A percentile compares a stretch with the other conserved stretches of the same genome.
These are phyloP conservation scores for Monoraphidium neglectum DNA, from an alignment of 139 green algal species.

Conservation along the genomic window DNA sequence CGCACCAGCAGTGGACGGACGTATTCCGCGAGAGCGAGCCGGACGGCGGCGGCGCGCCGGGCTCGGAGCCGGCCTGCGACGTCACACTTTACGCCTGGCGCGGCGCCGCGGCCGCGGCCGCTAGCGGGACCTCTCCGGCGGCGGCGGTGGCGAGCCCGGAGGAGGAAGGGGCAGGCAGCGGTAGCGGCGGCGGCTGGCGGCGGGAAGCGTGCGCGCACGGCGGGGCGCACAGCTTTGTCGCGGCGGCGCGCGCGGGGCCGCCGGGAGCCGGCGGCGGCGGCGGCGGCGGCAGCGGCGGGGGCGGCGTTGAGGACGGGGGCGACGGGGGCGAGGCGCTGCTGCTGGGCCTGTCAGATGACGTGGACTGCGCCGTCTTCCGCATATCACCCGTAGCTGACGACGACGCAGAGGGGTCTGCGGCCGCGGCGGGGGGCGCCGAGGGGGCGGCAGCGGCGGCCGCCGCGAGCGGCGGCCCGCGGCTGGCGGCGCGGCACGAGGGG, in stretches of 20 bases:
- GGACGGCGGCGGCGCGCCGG: conserved; percentile 50
- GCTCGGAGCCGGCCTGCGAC: conserved; percentile 18
- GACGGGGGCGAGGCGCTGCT: no score
- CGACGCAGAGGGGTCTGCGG: not conserved
- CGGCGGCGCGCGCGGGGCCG: not conserved
- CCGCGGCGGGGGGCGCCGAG: not conserved
- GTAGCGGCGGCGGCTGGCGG: no score
- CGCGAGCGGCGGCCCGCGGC: not conserved
- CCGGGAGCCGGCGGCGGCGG: no score
- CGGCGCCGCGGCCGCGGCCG: conserved; percentile 11
- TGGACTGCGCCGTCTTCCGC: conserved; percentile 63
- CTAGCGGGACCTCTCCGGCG: conserved; percentile 21
- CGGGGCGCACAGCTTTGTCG: not conserved
- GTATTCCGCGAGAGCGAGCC: conserved; percentile 64
- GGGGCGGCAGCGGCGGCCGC: not conserved
- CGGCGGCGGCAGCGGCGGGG: no score
- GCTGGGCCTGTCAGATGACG: conserved; percentile 63
- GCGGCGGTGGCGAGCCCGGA: not conserved
- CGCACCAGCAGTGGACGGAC: conserved; percentile 61
- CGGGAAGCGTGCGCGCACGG: not conserved
- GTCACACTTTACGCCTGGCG: no score
- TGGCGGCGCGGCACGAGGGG: conserved; percentile 34
- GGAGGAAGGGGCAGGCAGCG: no score
- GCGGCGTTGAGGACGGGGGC: no score
- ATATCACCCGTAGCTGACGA: not conserved